phyloP scores from a whole-genome alignment of 73 alveolate genomes.

The Durusdinium trenchii region DNA sequence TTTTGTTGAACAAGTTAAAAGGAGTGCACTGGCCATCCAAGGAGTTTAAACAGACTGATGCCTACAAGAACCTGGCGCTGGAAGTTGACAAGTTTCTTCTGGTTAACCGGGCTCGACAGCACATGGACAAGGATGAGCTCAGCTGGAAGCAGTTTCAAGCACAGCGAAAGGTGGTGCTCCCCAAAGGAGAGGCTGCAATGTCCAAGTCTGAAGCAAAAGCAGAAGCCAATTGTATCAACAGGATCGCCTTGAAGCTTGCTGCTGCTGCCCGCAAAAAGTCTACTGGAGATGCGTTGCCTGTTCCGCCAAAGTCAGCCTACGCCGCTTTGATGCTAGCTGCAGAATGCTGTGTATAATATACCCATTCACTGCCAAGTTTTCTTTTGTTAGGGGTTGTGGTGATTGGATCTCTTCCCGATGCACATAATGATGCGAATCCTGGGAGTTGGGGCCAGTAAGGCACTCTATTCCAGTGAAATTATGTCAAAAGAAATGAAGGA shows the following conservation, averaged over 20 bases:
- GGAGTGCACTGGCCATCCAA: too few species aligned
- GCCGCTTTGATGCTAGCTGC: too few species aligned
- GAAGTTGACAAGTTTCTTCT: conserved; percentile 57
- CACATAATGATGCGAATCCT: too few species aligned
- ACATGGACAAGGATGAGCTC: neutral
- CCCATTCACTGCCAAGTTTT: too few species aligned
- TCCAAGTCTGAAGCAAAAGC: conserved; percentile 17
- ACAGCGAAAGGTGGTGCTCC: neutral
- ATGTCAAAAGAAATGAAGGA: conserved; percentile 59
- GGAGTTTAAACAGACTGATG: neutral
- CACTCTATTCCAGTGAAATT: conserved; percentile 35
- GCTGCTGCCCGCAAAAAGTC: conserved; percentile 63
- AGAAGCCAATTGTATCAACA: conserved; percentile 54
- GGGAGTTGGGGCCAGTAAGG: too few species aligned
- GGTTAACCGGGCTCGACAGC: conserved; percentile 23
- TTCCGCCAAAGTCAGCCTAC: conserved; percentile 65
- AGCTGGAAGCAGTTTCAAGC: conserved; percentile 39
- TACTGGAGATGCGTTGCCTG: conserved; percentile 11
- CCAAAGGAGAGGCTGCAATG: neutral
- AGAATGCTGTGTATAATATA: too few species aligned
- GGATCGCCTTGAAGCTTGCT: conserved; percentile 76
- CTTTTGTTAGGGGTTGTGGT: too few species aligned
- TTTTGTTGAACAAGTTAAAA: too few species aligned
- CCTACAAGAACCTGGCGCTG: neutral
- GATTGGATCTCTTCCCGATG: too few species aligned